A percentile compares a stretch with the other conserved stretches of the same genome.
phyloP scores from a whole-genome alignment of 306 rosid species.

The Nissolia schottii region DNA sequence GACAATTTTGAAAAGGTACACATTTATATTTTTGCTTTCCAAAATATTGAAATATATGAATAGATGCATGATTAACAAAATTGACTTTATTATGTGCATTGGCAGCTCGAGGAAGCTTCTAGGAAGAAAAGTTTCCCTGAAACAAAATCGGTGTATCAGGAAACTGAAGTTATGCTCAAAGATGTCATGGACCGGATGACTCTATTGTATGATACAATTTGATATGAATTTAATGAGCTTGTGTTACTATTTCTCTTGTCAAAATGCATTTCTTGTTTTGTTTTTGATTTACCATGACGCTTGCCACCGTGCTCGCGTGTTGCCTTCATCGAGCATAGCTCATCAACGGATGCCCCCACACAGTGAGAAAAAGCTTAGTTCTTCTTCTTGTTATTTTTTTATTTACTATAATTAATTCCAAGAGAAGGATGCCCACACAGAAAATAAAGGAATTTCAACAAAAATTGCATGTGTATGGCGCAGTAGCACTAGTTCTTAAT shows the following conservation, averaged over 20 bases:
- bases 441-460: not conserved
- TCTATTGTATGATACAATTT: conserved; percentile 33
- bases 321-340: too few species aligned
- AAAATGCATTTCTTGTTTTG: not conserved
- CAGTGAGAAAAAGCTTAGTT: too few species aligned
- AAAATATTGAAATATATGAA: not conserved
- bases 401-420: not conserved
- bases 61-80: not conserved
- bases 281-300: not conserved
- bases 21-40: not conserved
- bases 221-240: not conserved
- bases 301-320: too few species aligned
- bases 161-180: conserved; percentile 64
- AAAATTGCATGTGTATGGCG: not conserved
- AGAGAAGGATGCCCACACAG: not conserved
- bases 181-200: conserved; percentile 84
- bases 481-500: too few species aligned
- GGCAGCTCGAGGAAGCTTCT: conserved; percentile 79
- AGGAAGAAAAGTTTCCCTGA: conserved; percentile 39
- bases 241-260: conserved; percentile 3
- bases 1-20: conserved; percentile 80
- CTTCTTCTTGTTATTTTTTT: not conserved
- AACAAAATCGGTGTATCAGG: conserved; percentile 45
- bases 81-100: not conserved
- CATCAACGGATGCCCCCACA: too few species aligned